Percentiles rank a stretch among this genome's conserved stretches.
phyloP scores from a whole-genome alignment of 2,329 filamentous ascomycete species.

The Leptographium flavum region DNA sequence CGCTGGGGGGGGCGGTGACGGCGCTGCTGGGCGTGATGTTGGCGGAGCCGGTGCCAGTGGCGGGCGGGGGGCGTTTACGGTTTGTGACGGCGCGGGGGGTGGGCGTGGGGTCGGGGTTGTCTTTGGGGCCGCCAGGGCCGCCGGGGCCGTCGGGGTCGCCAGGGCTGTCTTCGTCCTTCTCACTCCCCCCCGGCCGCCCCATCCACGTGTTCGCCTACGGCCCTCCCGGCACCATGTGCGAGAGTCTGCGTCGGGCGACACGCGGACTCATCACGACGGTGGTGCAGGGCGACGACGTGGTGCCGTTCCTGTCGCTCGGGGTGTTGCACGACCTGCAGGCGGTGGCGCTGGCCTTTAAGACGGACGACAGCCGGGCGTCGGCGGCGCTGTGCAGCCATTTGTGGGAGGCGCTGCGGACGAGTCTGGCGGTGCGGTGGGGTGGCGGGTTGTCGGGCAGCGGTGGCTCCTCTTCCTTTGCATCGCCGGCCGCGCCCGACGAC shows the following conservation, averaged over 20 bases:
- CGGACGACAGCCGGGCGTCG: constrained; percentile 52
- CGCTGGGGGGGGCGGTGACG: constrained; percentile 54
- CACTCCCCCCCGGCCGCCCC: constrained; percentile 51
- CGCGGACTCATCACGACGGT: constrained; percentile 62
- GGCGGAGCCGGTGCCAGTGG: constrained; percentile 37
- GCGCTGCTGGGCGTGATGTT: constrained; percentile 58
- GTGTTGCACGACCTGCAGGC: constrained; percentile 63
- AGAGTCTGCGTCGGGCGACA: constrained; percentile 54
- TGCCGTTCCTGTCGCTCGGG: constrained; percentile 60
- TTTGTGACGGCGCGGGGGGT: constrained; percentile 40
- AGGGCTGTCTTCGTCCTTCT: constrained; percentile 12
- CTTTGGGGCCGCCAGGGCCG: background rate
- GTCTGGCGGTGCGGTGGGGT: constrained; percentile 48
- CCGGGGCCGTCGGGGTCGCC: constrained; percentile 14
- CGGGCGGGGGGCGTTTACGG: constrained; percentile 15
- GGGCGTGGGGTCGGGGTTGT: no score
- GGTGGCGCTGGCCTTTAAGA: constrained; percentile 57
- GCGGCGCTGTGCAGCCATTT: constrained; percentile 51
- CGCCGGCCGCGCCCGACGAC: constrained; percentile 32
- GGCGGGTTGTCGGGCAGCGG: constrained; percentile 18
- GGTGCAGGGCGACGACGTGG: constrained; percentile 58
- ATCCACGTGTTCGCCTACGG: constrained; percentile 74
- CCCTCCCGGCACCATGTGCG: constrained; percentile 57
- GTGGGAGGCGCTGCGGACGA: constrained; percentile 27
- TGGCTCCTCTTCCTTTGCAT: background rate